Conservation (phyloP, 225 moss, liverwort and hornwort genomes). For the Sphagnum contortum region DNA sequence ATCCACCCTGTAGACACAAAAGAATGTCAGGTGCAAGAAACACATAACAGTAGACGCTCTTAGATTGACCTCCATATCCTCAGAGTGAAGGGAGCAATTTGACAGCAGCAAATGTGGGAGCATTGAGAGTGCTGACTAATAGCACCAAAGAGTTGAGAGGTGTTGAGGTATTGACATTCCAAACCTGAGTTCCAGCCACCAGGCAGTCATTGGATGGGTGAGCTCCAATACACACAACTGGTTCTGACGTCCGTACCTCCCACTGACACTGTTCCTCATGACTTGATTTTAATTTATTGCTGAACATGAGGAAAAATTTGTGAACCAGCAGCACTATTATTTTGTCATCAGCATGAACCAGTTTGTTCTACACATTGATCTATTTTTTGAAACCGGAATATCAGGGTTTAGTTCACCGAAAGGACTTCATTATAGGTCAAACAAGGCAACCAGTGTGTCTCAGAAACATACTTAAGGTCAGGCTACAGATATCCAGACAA, state of each 20-base stretch:
- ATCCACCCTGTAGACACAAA: slow-evolving; percentile 29
- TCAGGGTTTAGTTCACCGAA: too few species aligned
- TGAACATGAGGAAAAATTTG: slow-evolving; percentile 9
- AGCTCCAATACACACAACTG: slow-evolving; percentile 53
- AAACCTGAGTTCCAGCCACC: slow-evolving; percentile 75
- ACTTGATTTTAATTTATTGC: slow-evolving; percentile 8
- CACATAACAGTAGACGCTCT: not conserved
- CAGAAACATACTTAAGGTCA: too few species aligned
- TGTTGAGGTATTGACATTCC: not conserved
- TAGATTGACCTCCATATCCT: slow-evolving; percentile 3
- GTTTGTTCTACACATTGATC: too few species aligned
- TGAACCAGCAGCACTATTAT: not conserved
- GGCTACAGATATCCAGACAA: too few species aligned
- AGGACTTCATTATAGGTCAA: too few species aligned
- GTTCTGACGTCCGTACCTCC: slow-evolving; percentile 46
- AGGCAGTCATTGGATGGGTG: slow-evolving; percentile 72
- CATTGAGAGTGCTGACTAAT: not conserved
- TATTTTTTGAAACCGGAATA: too few species aligned
- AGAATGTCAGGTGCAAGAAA: too few species aligned
- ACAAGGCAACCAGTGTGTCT: too few species aligned
- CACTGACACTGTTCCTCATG: slow-evolving; percentile 32
- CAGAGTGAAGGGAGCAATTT: not conserved
- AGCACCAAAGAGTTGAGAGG: too few species aligned
- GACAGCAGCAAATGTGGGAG: too few species aligned
- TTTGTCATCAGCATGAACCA: too few species aligned